Evolutionary conservation across 768 basidiomycete species (phyloP), one percentile per base, ranked within the genome.

Genomic region (Trametes cingulata): DNA sequence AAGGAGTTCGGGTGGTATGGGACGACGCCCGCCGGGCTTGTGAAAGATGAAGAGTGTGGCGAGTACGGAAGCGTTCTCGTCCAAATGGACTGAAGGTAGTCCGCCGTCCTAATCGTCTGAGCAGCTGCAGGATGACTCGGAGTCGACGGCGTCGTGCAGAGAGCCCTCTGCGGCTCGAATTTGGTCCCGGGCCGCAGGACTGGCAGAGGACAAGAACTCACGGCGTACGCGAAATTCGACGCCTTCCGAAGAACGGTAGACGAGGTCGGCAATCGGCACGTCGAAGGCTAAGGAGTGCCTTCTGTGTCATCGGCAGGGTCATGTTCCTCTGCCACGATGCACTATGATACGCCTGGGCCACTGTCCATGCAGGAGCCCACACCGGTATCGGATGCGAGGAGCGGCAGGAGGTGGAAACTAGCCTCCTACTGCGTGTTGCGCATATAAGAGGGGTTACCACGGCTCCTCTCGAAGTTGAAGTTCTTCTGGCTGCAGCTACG

Each of bases 201-300:
- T 75, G 0, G 72, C 66, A 10, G 73, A 65, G 17, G 68, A 66
- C 22, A 76, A 70, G 42, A 76, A 67, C 4, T 63, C 53, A 15
- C 64, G 74, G 61, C 74, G 73, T 6, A 73, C 55, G 10, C 60
- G 68, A 48, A 76, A 84, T 52, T 73, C 69, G 62, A 76, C 73
- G 37, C 72, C 69, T 65, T 85, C 85, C 48, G 81, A 81, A 5
- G 82, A 82, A 56, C 82, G 78, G 40, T 85, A 74, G 53, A 85
- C 77, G 52, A 85, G 71, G 63, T 85, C 83, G n/a, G 60, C 12
- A n/a, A 17, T 3, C 2, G 46, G 27, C 46, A 47, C 33, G 8
- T 27, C 12, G n/a, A n/a, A n/a, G n/a, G n/a, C n/a, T n/a, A n/a
- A n/a, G n/a, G n/a, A n/a, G n/a, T n/a, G n/a, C n/a, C n/a, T n/a